phyloP scores from a whole-genome alignment of 2,329 filamentous ascomycete species.

The Penicillium sp. region DNA sequence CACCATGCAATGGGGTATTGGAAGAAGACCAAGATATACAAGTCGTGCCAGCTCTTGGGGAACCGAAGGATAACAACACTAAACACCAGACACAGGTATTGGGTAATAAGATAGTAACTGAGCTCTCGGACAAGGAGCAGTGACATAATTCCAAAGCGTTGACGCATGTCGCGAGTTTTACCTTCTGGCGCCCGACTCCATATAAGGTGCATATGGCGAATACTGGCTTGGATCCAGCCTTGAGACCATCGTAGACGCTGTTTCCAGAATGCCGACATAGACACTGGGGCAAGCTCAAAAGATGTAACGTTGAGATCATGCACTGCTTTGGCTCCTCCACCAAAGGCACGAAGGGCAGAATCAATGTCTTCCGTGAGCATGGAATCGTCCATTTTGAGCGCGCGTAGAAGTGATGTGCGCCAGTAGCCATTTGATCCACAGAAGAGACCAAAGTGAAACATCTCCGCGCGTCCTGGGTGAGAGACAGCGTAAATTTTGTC shows the following conservation, averaged over 20 bases:
- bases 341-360: slow-evolving; percentile 45
- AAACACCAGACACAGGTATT: slow-evolving; percentile 45
- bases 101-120: slow-evolving; percentile 48
- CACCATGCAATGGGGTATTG: slow-evolving; percentile 47
- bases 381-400: slow-evolving; percentile 48
- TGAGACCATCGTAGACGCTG: slow-evolving; percentile 50
- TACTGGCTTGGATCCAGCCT: slow-evolving; percentile 48
- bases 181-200: slow-evolving; percentile 35
- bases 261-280: slow-evolving; percentile 45
- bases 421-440: slow-evolving; percentile 50
- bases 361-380: slow-evolving; percentile 52
- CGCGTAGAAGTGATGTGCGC: slow-evolving; percentile 41
- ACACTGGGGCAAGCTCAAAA: slow-evolving; percentile 47
- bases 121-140: slow-evolving; percentile 45
- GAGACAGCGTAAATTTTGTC: slow-evolving; percentile 52
- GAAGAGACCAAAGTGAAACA: slow-evolving; percentile 49
- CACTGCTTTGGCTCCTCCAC: slow-evolving; percentile 40
- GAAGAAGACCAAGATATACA: slow-evolving; percentile 45
- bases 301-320: slow-evolving; percentile 49
- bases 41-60: slow-evolving; percentile 32
- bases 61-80: slow-evolving; percentile 46
- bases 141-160: slow-evolving; percentile 44
- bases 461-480: slow-evolving; percentile 45
- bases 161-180: slow-evolving; percentile 30
- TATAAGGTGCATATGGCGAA: slow-evolving; percentile 39